Evolutionary conservation across 306 rosid genomes (phyloP).

Genomic region (Heteromeles arbutifolia): DNA sequence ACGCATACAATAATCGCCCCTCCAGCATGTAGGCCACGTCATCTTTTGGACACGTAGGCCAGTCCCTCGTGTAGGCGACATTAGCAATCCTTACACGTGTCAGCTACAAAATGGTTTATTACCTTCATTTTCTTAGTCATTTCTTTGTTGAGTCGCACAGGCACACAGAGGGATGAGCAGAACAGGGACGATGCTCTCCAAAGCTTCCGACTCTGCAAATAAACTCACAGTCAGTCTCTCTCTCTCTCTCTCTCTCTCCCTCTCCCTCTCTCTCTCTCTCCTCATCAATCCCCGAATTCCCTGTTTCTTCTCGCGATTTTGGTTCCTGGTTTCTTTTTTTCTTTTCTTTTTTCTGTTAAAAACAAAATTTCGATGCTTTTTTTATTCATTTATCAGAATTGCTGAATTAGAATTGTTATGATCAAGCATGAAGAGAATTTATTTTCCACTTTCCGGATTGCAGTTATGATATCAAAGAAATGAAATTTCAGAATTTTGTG

Average conservation of each 20-base stretch:
- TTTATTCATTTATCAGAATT: background rate
- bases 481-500: background rate
- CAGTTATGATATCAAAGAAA: constrained; percentile 1
- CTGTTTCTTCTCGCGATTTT: constrained; percentile 1
- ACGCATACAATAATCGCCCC: background rate
- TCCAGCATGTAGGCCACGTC: background rate
- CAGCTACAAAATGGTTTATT: background rate
- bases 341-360: background rate
- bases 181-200: constrained; percentile 57
- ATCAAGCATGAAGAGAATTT: background rate
- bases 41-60: background rate
- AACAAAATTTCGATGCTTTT: background rate
- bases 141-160: constrained; percentile 7
- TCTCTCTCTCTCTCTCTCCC: constrained; percentile 2
- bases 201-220: constrained; percentile 45
- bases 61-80: background rate
- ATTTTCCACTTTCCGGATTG: background rate
- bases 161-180: constrained; percentile 6
- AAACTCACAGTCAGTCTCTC: constrained; percentile 44
- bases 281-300: background rate
- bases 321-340: constrained; percentile 4
- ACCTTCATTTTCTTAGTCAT: background rate
- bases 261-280: constrained; percentile 15
- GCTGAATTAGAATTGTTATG: constrained; percentile 4
- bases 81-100: background rate